phyloP scores from a whole-genome alignment of 768 basidiomycete genomes.

The Lactarius akahatsu region DNA sequence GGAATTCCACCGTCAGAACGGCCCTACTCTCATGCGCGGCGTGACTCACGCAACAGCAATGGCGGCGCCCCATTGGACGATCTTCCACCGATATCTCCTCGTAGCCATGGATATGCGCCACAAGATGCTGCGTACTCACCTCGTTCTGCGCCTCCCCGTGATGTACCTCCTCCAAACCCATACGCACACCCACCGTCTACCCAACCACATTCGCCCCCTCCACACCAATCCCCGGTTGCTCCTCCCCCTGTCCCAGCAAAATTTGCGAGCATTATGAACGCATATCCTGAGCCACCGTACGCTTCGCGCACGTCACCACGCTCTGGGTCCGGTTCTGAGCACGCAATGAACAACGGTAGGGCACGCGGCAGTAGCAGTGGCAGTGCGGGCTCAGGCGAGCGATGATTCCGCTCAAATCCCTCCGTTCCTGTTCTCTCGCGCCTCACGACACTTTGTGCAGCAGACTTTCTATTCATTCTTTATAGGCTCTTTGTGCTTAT shows the following conservation, averaged over 20 bases:
- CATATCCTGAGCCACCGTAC: slow-evolving; percentile 48
- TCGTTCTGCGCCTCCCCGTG: slow-evolving; percentile 20
- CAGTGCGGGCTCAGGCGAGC: slow-evolving; percentile 24
- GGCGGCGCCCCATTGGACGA: slow-evolving; percentile 21
- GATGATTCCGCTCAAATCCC: slow-evolving; percentile 1
- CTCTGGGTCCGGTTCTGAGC: slow-evolving; percentile 35
- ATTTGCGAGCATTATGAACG: slow-evolving; percentile 70
- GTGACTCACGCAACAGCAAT: slow-evolving; percentile 25
- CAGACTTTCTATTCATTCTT: slow-evolving; percentile 2
- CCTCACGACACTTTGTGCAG: not conserved
- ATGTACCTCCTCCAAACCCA: slow-evolving; percentile 21
- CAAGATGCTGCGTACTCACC: slow-evolving; percentile 24
- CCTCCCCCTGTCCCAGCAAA: slow-evolving; percentile 47
- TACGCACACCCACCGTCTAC: slow-evolving; percentile 12
- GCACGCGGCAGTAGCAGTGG: slow-evolving; percentile 24
- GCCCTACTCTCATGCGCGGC: slow-evolving; percentile 21
- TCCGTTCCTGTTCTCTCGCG: slow-evolving; percentile 3
- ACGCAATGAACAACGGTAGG: slow-evolving; percentile 31
- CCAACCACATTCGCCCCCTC: slow-evolving; percentile 33
- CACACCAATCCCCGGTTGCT: slow-evolving; percentile 32
- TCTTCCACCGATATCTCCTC: slow-evolving; percentile 24
- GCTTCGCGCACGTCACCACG: slow-evolving; percentile 31
- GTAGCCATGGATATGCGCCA: slow-evolving; percentile 19
- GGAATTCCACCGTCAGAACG: slow-evolving; percentile 17
- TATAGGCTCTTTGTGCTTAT: not conserved